Conservation (phyloP, 2,329 filamentous ascomycete species). For the Trichoderma semiorbis region DNA sequence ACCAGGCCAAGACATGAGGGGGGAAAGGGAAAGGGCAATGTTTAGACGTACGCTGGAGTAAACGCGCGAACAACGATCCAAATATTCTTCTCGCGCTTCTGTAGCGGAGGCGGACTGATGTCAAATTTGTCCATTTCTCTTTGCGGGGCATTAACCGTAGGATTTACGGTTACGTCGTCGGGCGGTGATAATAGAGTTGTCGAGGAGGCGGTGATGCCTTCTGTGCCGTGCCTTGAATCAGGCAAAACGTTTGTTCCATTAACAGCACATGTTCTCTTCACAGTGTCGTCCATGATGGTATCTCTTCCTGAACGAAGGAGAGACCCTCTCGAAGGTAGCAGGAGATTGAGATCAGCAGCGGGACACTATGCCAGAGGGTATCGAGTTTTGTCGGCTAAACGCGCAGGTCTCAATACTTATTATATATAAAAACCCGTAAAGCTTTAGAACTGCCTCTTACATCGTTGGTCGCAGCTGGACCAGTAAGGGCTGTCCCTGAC, state of each 20-base stretch:
- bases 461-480: neutral
- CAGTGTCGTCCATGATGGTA: neutral
- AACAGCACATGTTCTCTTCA: neutral
- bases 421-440: neutral
- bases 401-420: neutral
- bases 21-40: neutral
- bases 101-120: neutral
- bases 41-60: neutral
- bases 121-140: neutral
- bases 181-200: neutral
- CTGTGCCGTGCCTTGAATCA: neutral
- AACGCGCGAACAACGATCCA: neutral
- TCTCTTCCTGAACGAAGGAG: neutral
- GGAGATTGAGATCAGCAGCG: neutral
- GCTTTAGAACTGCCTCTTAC: neutral
- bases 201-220: neutral
- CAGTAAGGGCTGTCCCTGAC: neutral
- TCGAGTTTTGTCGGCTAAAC: neutral
- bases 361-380: neutral
- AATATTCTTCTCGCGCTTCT: neutral
- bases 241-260: neutral
- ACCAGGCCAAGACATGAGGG: neutral
- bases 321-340: neutral
- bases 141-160: neutral
- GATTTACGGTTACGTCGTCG: neutral